Evolutionary conservation across 108 stramenopile species (phyloP), one percentile per base, ranked within the genome.

Genomic region (Fistulifera pelliculosa): DNA sequence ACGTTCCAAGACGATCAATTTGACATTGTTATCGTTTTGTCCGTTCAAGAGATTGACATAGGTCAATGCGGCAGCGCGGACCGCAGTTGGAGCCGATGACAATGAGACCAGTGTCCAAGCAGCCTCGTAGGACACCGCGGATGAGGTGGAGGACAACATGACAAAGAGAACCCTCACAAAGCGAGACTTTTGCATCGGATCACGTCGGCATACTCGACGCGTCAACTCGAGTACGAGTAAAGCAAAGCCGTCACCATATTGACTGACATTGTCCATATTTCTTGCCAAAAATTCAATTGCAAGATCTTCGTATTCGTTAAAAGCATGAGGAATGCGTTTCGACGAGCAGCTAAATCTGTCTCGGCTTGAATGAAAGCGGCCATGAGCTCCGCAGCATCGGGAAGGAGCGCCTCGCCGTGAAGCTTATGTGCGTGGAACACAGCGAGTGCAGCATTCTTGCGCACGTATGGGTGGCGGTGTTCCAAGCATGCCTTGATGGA

Each of bases 281-380:
- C 86, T 71, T 35, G 90, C 90, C 42, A 98, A 67, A 70, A 95
- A 99, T 58, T 97, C 94, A 62, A 98, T 92, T 41, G 99, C 97
- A 17, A 94, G 66, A 27, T 80, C 80, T 59, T 98, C 97, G 5
- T 91, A 76, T 56, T 97, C 92, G 54, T 98, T 90, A 92, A 96
- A 14, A 99, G 79, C 92, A 99, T 97, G 51, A 98, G 74, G 71
- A 99, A 99, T 43, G 99, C 99, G 71, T 96, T 99, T 47, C 97
- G 90, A 31, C 97, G 75, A 21, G 96, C 83, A 18, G 85, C 79
- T 25, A 87, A 61, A 74, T 99, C 99, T 17, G 89, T 87, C 60
- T 98, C 99, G 12, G 60, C 54, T 23, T 65, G 59, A 25, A 99
- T 80, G 50, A 98, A 94, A 38, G 70, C 65, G 0, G 73, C 87